phyloP scores from a whole-genome alignment of 176 grass and related monocot species.

The Themeda triandra region DNA sequence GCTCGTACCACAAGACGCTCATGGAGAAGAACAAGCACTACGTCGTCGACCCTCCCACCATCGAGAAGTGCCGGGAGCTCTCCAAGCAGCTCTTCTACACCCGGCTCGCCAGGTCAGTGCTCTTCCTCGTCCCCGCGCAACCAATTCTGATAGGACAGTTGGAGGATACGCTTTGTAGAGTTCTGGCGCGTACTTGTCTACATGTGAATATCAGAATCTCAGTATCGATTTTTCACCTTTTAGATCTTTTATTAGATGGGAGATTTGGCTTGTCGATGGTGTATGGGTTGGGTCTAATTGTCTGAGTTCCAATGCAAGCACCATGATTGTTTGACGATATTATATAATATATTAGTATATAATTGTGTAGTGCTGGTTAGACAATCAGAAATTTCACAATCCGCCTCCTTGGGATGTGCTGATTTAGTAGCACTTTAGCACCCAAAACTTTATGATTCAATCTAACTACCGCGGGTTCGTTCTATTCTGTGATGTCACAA shows the following conservation, averaged over 20 bases:
- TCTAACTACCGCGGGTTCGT: not conserved
- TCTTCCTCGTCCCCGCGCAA: not conserved
- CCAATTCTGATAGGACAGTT: not conserved
- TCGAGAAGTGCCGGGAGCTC: conserved; percentile 74
- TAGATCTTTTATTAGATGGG: not conserved
- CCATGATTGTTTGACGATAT: not conserved
- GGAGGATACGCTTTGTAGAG: not conserved
- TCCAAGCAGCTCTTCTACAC: conserved; percentile 99
- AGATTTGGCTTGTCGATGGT: not conserved
- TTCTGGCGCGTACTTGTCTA: not conserved
- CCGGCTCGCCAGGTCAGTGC: conserved; percentile 62
- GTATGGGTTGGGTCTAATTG: not conserved
- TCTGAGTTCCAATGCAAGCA: not conserved
- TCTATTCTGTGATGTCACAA: not conserved
- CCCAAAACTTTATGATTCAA: not conserved
- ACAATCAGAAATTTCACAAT: not conserved
- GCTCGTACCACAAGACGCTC: conserved; percentile 68
- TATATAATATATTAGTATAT: too few species aligned
- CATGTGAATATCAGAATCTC: not conserved
- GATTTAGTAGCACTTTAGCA: not conserved
- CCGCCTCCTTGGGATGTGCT: not conserved
- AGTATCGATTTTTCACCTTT: not conserved
- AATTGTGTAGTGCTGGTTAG: not conserved
- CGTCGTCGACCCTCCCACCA: conserved; percentile 61
- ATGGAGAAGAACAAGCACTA: conserved; percentile 83